Conservation (phyloP, 345 rosid species). For the Pistacia atlantica region DNA sequence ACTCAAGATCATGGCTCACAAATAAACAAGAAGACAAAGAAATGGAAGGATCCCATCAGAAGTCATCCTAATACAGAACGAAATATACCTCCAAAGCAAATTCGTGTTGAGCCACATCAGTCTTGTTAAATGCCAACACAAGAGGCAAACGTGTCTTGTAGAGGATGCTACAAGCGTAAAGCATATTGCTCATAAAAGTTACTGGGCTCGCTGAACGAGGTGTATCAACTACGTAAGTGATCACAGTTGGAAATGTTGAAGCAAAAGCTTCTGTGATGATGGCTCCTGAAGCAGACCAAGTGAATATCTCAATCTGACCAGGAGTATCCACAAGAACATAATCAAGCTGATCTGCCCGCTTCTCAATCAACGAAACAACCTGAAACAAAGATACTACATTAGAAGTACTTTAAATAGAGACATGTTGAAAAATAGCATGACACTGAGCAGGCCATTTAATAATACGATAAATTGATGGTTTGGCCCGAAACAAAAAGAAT, state of each 20-base stretch:
- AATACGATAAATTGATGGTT: not conserved
- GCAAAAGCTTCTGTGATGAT: constrained; percentile 89
- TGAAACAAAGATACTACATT: constrained; percentile 19
- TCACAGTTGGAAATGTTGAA: constrained; percentile 79
- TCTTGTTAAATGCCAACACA: constrained; percentile 80
- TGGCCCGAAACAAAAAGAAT: not conserved
- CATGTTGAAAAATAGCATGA: not conserved
- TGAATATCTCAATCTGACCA: constrained; percentile 88
- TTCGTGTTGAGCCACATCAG: constrained; percentile 76
- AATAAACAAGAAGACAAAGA: too few relatives aligned
- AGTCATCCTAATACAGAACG: not conserved
- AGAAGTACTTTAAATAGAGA: not conserved
- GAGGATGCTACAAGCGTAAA: constrained; percentile 84
- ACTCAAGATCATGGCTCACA: not conserved
- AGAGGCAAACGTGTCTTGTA: constrained; percentile 82
- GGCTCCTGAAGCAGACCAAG: constrained; percentile 96
- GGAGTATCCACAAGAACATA: constrained; percentile 90
- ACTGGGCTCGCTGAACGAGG: constrained; percentile 78
- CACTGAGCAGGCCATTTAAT: not conserved
- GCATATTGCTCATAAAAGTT: constrained; percentile 91
- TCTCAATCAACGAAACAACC: constrained; percentile 77
- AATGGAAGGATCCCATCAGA: not conserved
- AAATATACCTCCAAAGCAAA: constrained; percentile 74
- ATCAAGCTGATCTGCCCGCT: constrained; percentile 82
- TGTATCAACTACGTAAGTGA: constrained; percentile 78